A percentile compares a stretch with the other conserved stretches of the same genome.
Evolutionary conservation across 352 stramenopile genomes (phyloP).

Genomic region (Thalassiosira tumida): DNA sequence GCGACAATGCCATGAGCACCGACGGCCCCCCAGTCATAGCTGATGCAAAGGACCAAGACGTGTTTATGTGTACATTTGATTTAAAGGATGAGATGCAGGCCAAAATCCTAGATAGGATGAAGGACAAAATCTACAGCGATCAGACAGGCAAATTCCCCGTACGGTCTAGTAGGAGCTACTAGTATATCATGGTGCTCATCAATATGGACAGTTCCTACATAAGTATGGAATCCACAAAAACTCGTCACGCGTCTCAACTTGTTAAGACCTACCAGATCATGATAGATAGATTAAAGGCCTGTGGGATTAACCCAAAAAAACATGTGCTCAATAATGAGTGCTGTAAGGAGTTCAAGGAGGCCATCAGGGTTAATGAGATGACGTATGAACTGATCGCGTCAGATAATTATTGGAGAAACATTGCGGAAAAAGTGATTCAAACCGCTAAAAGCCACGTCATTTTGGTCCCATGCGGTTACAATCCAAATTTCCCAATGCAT

Average conservation of each 20-base stretch:
- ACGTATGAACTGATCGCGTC: slow-evolving; percentile 67
- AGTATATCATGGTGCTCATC: slow-evolving; percentile 77
- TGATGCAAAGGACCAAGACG: neutral
- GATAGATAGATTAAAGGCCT: neutral
- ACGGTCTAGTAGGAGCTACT: slow-evolving; percentile 61
- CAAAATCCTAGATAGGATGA: neutral
- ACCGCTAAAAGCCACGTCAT: slow-evolving; percentile 80
- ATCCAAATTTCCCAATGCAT: slow-evolving; percentile 16
- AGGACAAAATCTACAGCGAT: slow-evolving; percentile 47
- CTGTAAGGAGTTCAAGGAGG: slow-evolving; percentile 43
- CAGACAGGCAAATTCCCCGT: slow-evolving; percentile 62
- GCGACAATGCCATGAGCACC: no score
- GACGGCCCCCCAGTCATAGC: neutral
- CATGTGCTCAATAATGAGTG: slow-evolving; percentile 80
- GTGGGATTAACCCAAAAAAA: slow-evolving; percentile 5
- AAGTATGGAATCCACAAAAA: slow-evolving; percentile 40
- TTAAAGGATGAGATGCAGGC: neutral
- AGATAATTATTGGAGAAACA: slow-evolving; percentile 65
- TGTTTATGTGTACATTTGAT: neutral
- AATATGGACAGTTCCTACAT: slow-evolving; percentile 75
- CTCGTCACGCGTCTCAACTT: slow-evolving; percentile 7
- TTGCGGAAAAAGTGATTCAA: slow-evolving; percentile 64
- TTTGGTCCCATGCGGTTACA: slow-evolving; percentile 1
- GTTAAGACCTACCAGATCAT: slow-evolving; percentile 40
- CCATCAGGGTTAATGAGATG: slow-evolving; percentile 48